phyloP scores from a whole-genome alignment of 2,329 filamentous ascomycete genomes.

The Clarireedia monteithiana region DNA sequence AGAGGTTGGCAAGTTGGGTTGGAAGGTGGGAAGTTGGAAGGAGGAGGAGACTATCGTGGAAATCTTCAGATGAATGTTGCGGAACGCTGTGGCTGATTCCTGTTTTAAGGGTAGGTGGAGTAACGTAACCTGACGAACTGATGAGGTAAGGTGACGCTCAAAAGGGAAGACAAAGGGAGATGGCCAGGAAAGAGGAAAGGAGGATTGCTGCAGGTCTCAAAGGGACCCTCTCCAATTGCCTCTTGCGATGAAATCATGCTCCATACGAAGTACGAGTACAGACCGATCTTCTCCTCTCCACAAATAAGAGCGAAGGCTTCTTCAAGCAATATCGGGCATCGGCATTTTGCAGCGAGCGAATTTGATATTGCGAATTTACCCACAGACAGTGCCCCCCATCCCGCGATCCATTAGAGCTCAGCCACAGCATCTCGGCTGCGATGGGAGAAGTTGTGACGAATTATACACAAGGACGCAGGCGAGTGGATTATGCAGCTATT shows the following conservation, averaged over 20 bases:
- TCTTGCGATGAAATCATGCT: background rate
- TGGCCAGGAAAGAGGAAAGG: background rate
- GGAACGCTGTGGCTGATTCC: constrained; percentile 7
- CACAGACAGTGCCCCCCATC: background rate
- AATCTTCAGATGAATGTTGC: constrained; percentile 5
- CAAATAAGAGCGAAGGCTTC: background rate
- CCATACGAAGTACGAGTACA: background rate
- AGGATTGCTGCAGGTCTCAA: no score
- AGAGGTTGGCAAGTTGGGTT: background rate
- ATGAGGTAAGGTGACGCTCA: background rate
- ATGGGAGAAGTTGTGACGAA: background rate
- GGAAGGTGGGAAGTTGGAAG: background rate
- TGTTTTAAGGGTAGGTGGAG: background rate
- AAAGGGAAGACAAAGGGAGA: background rate
- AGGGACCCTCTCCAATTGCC: no score
- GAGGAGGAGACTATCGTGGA: background rate
- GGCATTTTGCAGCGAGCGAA: no score
- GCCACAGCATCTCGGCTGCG: background rate
- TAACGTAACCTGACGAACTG: background rate
- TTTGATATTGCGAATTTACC: background rate
- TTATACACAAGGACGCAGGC: background rate
- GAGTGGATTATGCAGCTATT: no score
- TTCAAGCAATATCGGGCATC: background rate
- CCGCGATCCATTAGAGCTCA: background rate
- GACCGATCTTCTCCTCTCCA: background rate